Evolutionary conservation across 2,329 filamentous ascomycete species (phyloP), one percentile per base, ranked within the genome.

Genomic region (Lachnellula arida): DNA sequence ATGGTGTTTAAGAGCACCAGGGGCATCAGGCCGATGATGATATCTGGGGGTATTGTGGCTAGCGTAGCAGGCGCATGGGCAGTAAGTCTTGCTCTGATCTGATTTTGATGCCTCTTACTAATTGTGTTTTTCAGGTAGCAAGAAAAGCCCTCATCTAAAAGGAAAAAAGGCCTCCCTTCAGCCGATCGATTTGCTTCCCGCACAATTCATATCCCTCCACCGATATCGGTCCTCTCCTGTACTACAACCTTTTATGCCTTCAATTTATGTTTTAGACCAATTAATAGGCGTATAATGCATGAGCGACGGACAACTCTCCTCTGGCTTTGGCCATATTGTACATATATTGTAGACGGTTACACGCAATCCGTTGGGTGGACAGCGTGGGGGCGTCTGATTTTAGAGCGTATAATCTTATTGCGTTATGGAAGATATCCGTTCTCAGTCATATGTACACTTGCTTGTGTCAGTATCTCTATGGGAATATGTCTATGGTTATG

Each of bases 1-100:
- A 92, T 93, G 81, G 72, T 99, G 14, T 99, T 99, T 77, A 97
- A 97, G 81, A 96, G 92, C 73, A 97, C 95, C 49, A 83, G 89
- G 68, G 94, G 94, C 5, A 61, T 94, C 59, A 83, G 89, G 73
- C 92, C 91, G 35, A 97, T 97, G 92, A 80, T 94, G 78, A 94
- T 97, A 68, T 96, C 92, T 37, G 89, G 91, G 61, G 90, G 87
- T 65, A 87, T 99, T 63, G 92, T 97, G 57, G 94, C 87, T 52
- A 84, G 85, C 43, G 81, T 94, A 60, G 95, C 94, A 54, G 91
- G 89, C 62, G 81, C 78, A 58, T 99, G 95, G 94, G 87, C 92
- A 69, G 93, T 99, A 84, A 75, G 89, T 84, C 19, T 46, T 35
- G 42, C 51, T 32, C 4, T 23, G 23, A 22, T 22, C 0, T 44